Evolutionary conservation across 163 green algal genomes (phyloP).

Genomic region (Chlorella variabilis): DNA sequence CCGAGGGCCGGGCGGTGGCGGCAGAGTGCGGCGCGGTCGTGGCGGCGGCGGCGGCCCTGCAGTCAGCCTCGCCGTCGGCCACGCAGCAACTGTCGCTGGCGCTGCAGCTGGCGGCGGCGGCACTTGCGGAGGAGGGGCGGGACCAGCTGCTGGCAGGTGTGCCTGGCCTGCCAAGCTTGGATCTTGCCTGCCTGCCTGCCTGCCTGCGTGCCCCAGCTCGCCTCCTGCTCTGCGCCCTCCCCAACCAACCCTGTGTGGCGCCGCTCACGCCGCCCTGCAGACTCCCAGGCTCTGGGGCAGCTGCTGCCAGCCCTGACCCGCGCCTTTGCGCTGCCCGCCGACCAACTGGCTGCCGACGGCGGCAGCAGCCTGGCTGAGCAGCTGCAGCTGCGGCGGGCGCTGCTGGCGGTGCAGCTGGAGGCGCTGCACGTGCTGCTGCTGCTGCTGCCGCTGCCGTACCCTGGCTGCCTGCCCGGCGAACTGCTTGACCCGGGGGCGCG

Average conservation of each 20-base stretch:
- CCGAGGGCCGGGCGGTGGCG: slow-evolving; percentile 24
- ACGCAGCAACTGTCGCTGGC: slow-evolving; percentile 39
- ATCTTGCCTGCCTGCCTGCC: no score
- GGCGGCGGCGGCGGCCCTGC: slow-evolving; percentile 28
- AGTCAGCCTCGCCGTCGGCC: background rate
- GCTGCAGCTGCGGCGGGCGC: slow-evolving; percentile 23
- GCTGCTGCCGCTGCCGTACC: slow-evolving; percentile 51
- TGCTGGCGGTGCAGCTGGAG: slow-evolving; percentile 61
- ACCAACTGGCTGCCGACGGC: background rate
- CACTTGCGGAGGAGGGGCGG: slow-evolving; percentile 41
- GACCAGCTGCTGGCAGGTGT: slow-evolving; percentile 39
- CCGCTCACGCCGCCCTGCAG: background rate
- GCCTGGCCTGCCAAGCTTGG: background rate
- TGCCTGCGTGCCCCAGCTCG: background rate
- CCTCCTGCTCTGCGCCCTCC: background rate
- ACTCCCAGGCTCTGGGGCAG: slow-evolving; percentile 14
- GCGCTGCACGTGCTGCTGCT: slow-evolving; percentile 68
- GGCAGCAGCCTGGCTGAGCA: background rate
- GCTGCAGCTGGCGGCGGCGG: slow-evolving; percentile 47
- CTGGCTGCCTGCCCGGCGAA: background rate
- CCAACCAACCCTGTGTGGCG: background rate
- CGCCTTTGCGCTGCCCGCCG: slow-evolving; percentile 29
- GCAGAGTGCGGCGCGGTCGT: slow-evolving; percentile 37
- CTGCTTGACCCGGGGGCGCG: background rate
- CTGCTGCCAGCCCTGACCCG: slow-evolving; percentile 39